A percentile compares a stretch with the other conserved stretches of the same genome.
Evolutionary conservation across 2,329 filamentous ascomycete species (phyloP).

Genomic region (Furcasterigmium furcatum): DNA sequence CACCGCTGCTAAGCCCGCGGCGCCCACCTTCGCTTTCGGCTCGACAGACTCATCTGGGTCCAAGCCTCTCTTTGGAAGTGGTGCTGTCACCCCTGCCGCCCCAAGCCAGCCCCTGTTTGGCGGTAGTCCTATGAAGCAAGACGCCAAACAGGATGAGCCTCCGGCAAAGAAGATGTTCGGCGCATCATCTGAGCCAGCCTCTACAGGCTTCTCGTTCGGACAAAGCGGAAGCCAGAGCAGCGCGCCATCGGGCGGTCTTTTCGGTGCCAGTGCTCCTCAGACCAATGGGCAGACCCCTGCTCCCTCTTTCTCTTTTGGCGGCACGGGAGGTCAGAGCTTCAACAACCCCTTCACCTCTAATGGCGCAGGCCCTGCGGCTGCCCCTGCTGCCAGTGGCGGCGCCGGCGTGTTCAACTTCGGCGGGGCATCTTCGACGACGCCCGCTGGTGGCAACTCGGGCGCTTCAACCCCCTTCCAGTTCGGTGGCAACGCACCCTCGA

Average conservation of each 20-base stretch:
- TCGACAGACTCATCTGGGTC: slow-evolving; percentile 11
- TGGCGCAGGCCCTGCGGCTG: slow-evolving; percentile 16
- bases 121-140: slow-evolving; percentile 41
- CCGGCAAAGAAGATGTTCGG: slow-evolving; percentile 37
- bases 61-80: slow-evolving; percentile 32
- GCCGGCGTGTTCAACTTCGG: slow-evolving; percentile 37
- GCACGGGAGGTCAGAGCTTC: slow-evolving; percentile 21
- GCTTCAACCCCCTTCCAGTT: slow-evolving; percentile 10
- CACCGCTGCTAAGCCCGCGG: slow-evolving; percentile 9
- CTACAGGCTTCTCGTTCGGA: slow-evolving; percentile 26
- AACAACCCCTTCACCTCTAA: slow-evolving; percentile 34
- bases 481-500: slow-evolving; percentile 6
- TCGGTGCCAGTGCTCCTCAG: slow-evolving; percentile 9
- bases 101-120: slow-evolving; percentile 29
- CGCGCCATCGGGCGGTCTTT: slow-evolving; percentile 11
- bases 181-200: slow-evolving; percentile 16
- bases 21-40: slow-evolving; percentile 30
- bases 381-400: slow-evolving; percentile 19
- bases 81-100: slow-evolving; percentile 18
- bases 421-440: slow-evolving; percentile 16
- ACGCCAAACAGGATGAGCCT: slow-evolving; percentile 18
- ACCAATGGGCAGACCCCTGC: slow-evolving; percentile 18
- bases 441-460: slow-evolving; percentile 9
- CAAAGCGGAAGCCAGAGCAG: neutral
- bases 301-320: slow-evolving; percentile 16